Evolutionary conservation across 805 yeast genomes (phyloP).

Genomic region (Candida morakotiae): DNA sequence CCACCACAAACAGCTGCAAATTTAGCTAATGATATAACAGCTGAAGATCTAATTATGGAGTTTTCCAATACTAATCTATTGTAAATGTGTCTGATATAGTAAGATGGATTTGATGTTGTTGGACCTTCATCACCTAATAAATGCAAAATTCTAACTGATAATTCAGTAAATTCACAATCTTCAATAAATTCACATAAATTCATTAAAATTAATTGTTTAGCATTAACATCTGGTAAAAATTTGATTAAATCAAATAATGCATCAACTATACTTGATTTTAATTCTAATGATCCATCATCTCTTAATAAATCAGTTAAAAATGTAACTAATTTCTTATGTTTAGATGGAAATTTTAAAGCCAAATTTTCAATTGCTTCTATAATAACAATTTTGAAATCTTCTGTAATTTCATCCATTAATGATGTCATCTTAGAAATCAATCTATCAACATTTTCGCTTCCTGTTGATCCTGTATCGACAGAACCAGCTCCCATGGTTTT

Average conservation of each 20-base stretch:
- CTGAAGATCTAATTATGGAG: conserved; percentile 92
- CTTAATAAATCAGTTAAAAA: conserved; percentile 82
- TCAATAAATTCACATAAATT: conserved; percentile 94
- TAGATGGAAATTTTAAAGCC: conserved; percentile 89
- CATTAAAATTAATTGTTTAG: conserved; percentile 78
- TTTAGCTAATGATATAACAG: conserved; percentile 87
- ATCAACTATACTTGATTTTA: conserved; percentile 85
- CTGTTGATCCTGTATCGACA: conserved; percentile 27
- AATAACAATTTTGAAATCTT: conserved; percentile 91
- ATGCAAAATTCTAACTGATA: conserved; percentile 89
- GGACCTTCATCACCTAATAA: conserved; percentile 95
- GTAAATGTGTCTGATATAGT: conserved; percentile 92
- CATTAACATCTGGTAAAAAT: conserved; percentile 66
- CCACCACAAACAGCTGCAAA: conserved; percentile 79
- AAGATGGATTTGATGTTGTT: conserved; percentile 74
- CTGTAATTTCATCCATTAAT: conserved; percentile 90
- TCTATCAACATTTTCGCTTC: conserved; percentile 71
- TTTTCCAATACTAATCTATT: conserved; percentile 95
- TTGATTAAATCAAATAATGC: conserved; percentile 89
- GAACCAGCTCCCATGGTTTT: conserved; percentile 84
- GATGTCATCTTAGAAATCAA: conserved; percentile 82
- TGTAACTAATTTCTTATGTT: conserved; percentile 74
- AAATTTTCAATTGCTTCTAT: conserved; percentile 92
- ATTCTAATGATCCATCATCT: conserved; percentile 84
- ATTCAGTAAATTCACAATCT: conserved; percentile 94